Percentiles rank a stretch among this genome's conserved stretches.
These are phyloP conservation scores for Gautieria morchelliformis DNA, from an alignment of 768 basidiomycete species.

Conservation along the genomic window DNA sequence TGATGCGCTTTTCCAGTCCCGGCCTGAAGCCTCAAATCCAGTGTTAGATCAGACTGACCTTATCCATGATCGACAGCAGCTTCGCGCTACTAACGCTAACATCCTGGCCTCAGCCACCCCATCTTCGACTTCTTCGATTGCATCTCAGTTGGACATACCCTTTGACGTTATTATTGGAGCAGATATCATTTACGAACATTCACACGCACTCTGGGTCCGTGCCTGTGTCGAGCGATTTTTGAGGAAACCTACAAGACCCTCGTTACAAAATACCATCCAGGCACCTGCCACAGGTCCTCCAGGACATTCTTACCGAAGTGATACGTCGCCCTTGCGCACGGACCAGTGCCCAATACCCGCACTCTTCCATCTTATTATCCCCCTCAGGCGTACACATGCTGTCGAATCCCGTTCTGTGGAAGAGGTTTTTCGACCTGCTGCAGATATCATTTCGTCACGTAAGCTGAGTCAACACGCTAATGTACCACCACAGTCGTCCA, in stretches of 20 bases:
- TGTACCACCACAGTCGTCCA: not conserved
- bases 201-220: conserved; percentile 39
- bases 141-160: conserved; percentile 9
- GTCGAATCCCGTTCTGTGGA: conserved; percentile 54
- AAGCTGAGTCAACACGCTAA: not conserved
- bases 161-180: conserved; percentile 46
- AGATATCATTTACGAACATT: conserved; percentile 44
- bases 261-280: conserved; percentile 13
- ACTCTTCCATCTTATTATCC: conserved; percentile 68
- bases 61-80: no score
- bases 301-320: not conserved
- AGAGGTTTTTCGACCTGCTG: conserved; percentile 32
- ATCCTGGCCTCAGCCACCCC: not conserved
- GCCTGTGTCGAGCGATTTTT: conserved; percentile 32
- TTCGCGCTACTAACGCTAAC: not conserved
- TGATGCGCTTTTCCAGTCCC: no score
- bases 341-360: conserved; percentile 10
- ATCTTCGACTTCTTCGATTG: no score
- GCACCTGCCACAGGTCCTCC: not conserved
- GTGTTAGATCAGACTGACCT: no score
- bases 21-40: no score
- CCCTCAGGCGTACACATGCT: conserved; percentile 55
- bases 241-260: conserved; percentile 14
- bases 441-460: conserved; percentile 1
- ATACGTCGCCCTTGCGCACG: not conserved